These are phyloP conservation scores for Ceratocystis lukuohia DNA, from an alignment of 2,329 filamentous ascomycete genomes.

Conservation along the genomic window DNA sequence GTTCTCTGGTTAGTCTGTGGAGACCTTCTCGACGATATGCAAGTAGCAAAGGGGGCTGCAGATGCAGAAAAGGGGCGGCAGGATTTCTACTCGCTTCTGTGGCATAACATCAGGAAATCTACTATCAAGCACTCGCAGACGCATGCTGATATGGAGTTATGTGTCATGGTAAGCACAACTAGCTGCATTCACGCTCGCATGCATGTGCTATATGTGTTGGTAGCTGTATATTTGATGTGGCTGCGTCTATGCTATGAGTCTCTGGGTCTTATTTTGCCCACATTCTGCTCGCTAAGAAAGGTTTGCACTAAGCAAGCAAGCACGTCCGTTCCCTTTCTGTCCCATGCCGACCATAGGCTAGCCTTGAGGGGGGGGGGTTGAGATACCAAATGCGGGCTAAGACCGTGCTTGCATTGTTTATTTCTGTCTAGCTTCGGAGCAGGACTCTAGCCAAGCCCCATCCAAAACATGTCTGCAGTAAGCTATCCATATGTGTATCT, in stretches of 20 bases:
- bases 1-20: no score
- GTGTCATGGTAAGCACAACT: no score
- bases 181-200: no score
- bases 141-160: no score
- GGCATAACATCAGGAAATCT: no score
- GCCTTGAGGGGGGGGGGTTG: not conserved
- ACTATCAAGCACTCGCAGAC: no score
- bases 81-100: no score
- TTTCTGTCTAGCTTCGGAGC: not conserved
- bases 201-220: no score
- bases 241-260: no score
- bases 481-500: not conserved
- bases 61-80: not conserved
- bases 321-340: not conserved
- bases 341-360: not conserved
- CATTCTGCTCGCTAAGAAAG: not conserved
- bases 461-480: not conserved
- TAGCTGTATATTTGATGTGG: no score
- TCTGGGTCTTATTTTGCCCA: not conserved
- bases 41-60: not conserved
- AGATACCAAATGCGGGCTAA: not conserved
- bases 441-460: not conserved
- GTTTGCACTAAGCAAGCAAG: not conserved
- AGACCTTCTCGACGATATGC: not conserved
- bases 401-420: not conserved